Evolutionary conservation across 129 eudicot species (phyloP).

Genomic region (Cynara cardunculus): DNA sequence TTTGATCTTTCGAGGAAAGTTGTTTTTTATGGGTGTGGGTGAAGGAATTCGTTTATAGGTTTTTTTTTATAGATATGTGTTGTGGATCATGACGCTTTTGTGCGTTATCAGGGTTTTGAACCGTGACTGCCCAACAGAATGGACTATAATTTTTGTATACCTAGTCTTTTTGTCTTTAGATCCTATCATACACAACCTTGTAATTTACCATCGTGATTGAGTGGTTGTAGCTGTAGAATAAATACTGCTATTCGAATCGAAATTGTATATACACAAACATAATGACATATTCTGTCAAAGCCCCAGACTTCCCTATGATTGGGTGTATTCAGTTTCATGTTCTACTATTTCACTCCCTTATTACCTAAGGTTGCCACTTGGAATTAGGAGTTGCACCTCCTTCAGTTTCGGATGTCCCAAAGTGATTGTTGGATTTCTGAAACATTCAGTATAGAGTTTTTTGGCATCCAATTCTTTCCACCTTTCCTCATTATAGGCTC

Average conservation of each 20-base stretch:
- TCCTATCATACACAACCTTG: background rate
- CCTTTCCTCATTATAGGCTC: background rate
- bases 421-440: background rate
- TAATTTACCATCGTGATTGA: background rate
- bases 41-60: background rate
- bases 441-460: background rate
- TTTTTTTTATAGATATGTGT: background rate
- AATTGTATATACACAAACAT: background rate
- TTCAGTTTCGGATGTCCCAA: background rate
- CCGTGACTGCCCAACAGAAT: background rate
- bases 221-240: background rate
- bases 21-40: background rate
- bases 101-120: background rate
- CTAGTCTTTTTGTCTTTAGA: background rate
- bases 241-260: background rate
- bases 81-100: constrained; percentile 13
- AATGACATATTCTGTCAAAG: background rate
- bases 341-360: background rate
- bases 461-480: background rate
- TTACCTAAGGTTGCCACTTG: background rate
- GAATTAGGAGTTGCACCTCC: background rate
- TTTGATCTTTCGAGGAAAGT: background rate
- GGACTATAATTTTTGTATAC: background rate
- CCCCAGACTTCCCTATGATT: background rate
- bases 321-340: background rate